Evolutionary conservation across 2,329 filamentous ascomycete species (phyloP).

Genomic region (Pezicula neosporulosa): DNA sequence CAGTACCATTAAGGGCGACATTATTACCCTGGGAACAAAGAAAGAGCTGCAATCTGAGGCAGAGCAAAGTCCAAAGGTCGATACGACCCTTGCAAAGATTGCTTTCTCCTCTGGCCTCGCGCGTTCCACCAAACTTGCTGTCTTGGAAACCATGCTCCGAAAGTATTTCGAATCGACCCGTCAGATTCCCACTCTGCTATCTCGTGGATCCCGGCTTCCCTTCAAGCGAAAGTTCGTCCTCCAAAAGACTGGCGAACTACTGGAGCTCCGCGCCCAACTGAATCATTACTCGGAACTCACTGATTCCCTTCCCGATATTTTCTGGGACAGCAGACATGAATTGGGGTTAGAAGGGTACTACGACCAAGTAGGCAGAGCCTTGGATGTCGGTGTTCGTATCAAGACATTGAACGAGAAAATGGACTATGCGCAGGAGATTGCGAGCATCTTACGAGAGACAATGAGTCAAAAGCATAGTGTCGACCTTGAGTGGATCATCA

Average conservation of each 20-base stretch:
- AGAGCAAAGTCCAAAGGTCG: slow-evolving; percentile 39
- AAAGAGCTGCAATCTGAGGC: slow-evolving; percentile 36
- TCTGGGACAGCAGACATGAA: slow-evolving; percentile 91
- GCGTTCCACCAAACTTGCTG: slow-evolving; percentile 87
- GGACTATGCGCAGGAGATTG: slow-evolving; percentile 96
- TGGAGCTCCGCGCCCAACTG: slow-evolving; percentile 84
- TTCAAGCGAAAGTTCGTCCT: slow-evolving; percentile 77
- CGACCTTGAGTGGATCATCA: slow-evolving; percentile 92
- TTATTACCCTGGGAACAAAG: slow-evolving; percentile 84
- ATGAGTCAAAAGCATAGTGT: slow-evolving; percentile 88
- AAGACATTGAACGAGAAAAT: slow-evolving; percentile 93
- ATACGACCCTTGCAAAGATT: slow-evolving; percentile 81
- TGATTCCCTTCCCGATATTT: slow-evolving; percentile 90
- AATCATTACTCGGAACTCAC: slow-evolving; percentile 98
- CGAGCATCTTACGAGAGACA: slow-evolving; percentile 81
- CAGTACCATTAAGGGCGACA: slow-evolving; percentile 79
- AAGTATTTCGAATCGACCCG: slow-evolving; percentile 86
- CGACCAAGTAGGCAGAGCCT: slow-evolving; percentile 82
- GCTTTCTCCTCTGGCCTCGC: slow-evolving; percentile 95
- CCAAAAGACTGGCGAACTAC: slow-evolving; percentile 87
- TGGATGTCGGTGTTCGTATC: slow-evolving; percentile 90
- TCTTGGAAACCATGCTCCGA: slow-evolving; percentile 78
- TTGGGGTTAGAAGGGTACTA: slow-evolving; percentile 92
- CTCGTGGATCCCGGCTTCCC: slow-evolving; percentile 58
- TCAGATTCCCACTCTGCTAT: slow-evolving; percentile 74